phyloP scores from a whole-genome alignment of 1,284 basidiomycete genomes.

The Cystobasidium slooffiae region DNA sequence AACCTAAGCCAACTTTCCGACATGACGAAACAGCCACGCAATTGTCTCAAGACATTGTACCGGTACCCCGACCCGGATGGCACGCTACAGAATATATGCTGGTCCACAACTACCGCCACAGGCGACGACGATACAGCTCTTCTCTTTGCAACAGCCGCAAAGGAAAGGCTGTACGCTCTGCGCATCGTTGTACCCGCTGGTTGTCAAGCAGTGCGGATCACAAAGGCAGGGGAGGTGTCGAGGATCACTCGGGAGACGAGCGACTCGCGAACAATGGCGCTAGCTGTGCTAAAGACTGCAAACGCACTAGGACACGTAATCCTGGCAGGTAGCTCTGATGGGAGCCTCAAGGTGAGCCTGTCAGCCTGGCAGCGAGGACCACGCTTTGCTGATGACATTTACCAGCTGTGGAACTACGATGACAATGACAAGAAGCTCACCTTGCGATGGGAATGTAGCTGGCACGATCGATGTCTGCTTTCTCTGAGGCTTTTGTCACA shows the following conservation, averaged over 20 bases:
- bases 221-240: neutral
- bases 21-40: neutral
- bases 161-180: conserved; percentile 14
- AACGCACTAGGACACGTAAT: conserved; percentile 3
- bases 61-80: conserved; percentile 23
- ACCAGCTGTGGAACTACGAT: conserved; percentile 21
- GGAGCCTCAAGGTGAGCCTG: conserved; percentile 18
- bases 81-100: conserved; percentile 17
- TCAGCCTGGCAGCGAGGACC: neutral
- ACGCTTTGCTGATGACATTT: neutral
- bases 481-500: neutral
- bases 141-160: conserved; percentile 29
- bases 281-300: neutral
- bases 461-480: conserved; percentile 32
- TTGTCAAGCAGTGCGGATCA: neutral
- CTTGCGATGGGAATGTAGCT: neutral
- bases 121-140: neutral
- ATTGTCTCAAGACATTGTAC: neutral
- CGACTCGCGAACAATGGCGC: conserved; percentile 10
- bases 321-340: conserved; percentile 31
- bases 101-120: neutral
- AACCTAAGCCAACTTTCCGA: too few species aligned
- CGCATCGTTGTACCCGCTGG: neutral
- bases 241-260: neutral
- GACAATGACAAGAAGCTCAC: neutral